Base-by-base conservation (phyloP, 2,329 filamentous ascomycete species). In the Clarireedia monteithiana region DNA sequence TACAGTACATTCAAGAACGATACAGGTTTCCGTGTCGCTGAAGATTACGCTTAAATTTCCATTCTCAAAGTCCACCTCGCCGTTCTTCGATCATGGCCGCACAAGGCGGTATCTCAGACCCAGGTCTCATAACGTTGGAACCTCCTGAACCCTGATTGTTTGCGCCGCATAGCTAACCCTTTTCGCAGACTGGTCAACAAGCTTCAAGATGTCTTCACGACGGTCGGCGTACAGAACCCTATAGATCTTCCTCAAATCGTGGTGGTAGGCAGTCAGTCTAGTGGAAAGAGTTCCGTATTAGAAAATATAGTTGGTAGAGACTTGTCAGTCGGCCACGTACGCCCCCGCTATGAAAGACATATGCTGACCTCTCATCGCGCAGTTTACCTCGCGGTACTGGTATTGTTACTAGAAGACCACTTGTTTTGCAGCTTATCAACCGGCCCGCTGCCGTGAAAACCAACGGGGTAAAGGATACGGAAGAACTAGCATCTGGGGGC, bases 301-400 rank as follows among this genome's bases (percentile, higher is more conserved):
- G 94, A 99, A 75, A 99, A 99, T 70, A 99, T 99, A 69, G 94
- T 99, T 57, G 94, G 94, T 58, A 84, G 94, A 78, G 94, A 99
- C 76, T 99, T 99, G 92, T 97, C 80, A 77, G 89, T 80, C 57
- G 53, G 51, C 57, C 57, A 61, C 60, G 60, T 55, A 47, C 53
- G 50, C 56, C 44, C 48, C 46, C 52, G 49, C n/a, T 20, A 48
- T 30, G 40, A 30, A 34, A 30, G 24, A 59, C 56, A 62, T 62
- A 60, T 67, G 65, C 46, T 71, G 53, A 69, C 38, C 20, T 12
- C 39, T 59, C 60, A 69, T 9, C 44, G 34, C 44, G 42, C 45
- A 97, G 92, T 76, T 79, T 99, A 69, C 94, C 94, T 67, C 90
- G 94, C 84, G 94, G 94, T 66, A 95, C 91, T 62, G 94, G 94